These are phyloP conservation scores for Kandelia obovata DNA, from an alignment of 345 rosid species.

Conservation along the genomic window DNA sequence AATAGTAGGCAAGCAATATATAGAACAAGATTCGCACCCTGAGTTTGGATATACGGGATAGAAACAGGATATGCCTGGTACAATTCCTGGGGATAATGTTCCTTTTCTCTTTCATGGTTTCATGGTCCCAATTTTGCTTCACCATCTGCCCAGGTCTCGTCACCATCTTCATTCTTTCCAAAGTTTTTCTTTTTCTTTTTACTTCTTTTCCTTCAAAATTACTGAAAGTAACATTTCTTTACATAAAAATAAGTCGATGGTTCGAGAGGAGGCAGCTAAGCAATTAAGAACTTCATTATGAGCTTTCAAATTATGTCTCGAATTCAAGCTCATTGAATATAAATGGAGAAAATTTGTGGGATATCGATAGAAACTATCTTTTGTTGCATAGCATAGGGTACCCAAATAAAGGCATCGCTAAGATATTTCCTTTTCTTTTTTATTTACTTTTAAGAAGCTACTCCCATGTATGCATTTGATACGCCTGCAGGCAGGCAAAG, in stretches of 20 bases:
- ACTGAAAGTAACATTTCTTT: background rate
- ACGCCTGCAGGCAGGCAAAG: too few species aligned
- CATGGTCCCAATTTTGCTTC: constrained; percentile 28
- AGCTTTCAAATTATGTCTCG: too few species aligned
- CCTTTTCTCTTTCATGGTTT: constrained; percentile 25
- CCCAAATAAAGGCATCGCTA: too few species aligned
- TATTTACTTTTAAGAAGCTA: too few species aligned
- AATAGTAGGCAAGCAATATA: background rate
- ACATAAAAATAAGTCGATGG: background rate
- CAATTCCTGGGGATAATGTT: constrained; percentile 8
- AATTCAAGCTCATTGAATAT: too few species aligned
- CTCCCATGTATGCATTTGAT: too few species aligned
- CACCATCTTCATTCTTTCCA: background rate
- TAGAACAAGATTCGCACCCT: constrained; percentile 32
- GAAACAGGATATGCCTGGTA: constrained; percentile 28
- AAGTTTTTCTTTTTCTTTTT: background rate
- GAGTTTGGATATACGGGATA: constrained; percentile 28
- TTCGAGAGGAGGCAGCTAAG: background rate
- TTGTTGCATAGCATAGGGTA: too few species aligned
- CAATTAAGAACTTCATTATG: background rate
- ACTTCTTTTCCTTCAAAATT: background rate
- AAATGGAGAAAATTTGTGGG: too few species aligned
- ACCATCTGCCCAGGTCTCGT: constrained; percentile 1
- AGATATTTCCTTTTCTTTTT: too few species aligned
- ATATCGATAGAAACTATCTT: too few species aligned